phyloP scores from a whole-genome alignment of 345 rosid species.

The Lepidium didymum region DNA sequence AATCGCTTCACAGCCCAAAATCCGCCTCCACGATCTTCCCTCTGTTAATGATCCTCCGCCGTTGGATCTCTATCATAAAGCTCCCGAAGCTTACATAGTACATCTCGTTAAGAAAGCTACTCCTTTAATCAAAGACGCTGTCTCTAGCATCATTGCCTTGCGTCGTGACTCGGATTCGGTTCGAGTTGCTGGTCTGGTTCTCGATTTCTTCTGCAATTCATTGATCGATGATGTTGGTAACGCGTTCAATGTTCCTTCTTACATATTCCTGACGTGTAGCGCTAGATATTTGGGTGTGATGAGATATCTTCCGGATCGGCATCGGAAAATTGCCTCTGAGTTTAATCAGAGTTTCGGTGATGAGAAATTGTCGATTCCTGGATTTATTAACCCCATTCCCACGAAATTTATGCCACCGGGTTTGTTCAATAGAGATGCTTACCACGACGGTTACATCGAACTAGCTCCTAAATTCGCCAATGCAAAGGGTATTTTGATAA shows the following conservation, averaged over 20 bases:
- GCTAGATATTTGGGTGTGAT: constrained; percentile 37
- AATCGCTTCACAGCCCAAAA: constrained; percentile 24
- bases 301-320: constrained; percentile 28
- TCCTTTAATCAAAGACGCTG: neutral
- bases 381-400: constrained; percentile 32
- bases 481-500: constrained; percentile 39
- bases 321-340: constrained; percentile 14
- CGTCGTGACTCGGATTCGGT: constrained; percentile 16
- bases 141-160: constrained; percentile 3
- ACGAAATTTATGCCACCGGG: constrained; percentile 29
- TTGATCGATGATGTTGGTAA: constrained; percentile 31
- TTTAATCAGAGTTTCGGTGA: constrained; percentile 11
- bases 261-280: constrained; percentile 36
- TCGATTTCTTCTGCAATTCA: constrained; percentile 42
- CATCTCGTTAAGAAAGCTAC: constrained; percentile 5
- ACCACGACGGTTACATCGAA: constrained; percentile 18
- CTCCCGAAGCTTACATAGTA: constrained; percentile 21
- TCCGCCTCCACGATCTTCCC: constrained; percentile 21
- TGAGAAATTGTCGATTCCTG: constrained; percentile 20
- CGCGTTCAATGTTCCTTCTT: constrained; percentile 36
- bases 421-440: constrained; percentile 29
- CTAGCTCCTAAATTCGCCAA: constrained; percentile 33
- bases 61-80: constrained; percentile 14
- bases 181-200: constrained; percentile 33
- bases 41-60: constrained; percentile 15